A percentile compares a stretch with the other conserved stretches of the same genome.
These are phyloP conservation scores for Dalbergia cochinchinensis DNA, from an alignment of 306 rosid species.

Conservation along the genomic window DNA sequence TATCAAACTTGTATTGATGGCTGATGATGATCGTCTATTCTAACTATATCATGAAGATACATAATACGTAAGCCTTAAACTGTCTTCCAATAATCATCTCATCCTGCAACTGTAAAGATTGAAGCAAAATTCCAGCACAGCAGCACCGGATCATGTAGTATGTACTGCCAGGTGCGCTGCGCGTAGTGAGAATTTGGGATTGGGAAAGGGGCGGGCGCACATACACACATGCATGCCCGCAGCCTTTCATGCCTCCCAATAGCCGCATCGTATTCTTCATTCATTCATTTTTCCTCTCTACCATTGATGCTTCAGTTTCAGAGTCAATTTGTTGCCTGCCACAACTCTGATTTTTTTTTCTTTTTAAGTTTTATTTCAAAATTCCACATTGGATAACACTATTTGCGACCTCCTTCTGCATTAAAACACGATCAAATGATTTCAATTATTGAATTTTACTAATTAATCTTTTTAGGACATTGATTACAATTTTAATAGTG, in stretches of 20 bases:
- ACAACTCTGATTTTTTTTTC: not conserved
- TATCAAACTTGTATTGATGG: too few species aligned
- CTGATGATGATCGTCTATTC: too few species aligned
- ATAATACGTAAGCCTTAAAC: too few species aligned
- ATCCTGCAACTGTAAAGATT: not conserved
- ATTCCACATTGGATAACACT: not conserved
- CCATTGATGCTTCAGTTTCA: too few species aligned
- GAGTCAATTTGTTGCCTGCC: slow-evolving; percentile 10
- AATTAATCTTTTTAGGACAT: too few species aligned
- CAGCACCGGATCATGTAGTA: not conserved
- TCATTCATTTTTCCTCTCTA: not conserved
- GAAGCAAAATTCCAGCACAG: not conserved
- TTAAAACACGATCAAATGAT: too few species aligned
- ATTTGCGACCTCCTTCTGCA: not conserved
- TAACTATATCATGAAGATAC: too few species aligned
- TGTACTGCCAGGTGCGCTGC: not conserved
- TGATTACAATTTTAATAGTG: too few species aligned
- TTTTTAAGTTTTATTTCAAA: too few species aligned
- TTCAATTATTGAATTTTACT: too few species aligned
- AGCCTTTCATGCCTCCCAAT: not conserved
- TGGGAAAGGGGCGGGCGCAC: not conserved
- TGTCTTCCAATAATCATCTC: too few species aligned
- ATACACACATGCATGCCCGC: too few species aligned
- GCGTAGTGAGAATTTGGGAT: not conserved
- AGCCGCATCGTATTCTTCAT: not conserved